phyloP scores from a whole-genome alignment of 345 rosid species.

The Hypericum perforatum region DNA sequence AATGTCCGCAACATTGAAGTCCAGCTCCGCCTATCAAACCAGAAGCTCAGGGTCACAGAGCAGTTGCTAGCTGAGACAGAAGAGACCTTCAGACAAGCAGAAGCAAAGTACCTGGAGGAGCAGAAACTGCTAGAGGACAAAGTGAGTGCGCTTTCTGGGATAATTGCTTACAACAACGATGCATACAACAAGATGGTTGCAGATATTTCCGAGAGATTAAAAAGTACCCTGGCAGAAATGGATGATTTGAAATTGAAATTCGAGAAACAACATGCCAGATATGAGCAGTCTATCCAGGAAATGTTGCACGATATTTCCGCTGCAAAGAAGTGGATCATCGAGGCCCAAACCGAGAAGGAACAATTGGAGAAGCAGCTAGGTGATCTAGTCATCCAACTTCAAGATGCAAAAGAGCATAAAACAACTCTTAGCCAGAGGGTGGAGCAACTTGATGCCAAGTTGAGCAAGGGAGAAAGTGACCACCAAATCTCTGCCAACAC shows the following conservation, averaged over 20 bases:
- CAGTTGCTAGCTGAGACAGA: constrained; percentile 70
- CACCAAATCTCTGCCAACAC: constrained; percentile 33
- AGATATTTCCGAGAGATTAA: constrained; percentile 32
- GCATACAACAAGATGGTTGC: constrained; percentile 37
- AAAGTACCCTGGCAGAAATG: constrained; percentile 25
- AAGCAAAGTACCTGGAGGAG: constrained; percentile 54
- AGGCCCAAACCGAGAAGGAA: constrained; percentile 30
- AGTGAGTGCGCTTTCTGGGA: constrained; percentile 23
- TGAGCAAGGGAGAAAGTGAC: constrained; percentile 39
- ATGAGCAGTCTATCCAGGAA: constrained; percentile 29
- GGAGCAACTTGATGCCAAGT: constrained; percentile 35
- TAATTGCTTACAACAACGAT: constrained; percentile 26
- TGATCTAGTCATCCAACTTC: constrained; percentile 25
- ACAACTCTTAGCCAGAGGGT: constrained; percentile 26
- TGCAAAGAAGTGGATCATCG: constrained; percentile 38
- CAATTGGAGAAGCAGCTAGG: constrained; percentile 25
- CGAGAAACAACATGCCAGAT: constrained; percentile 28
- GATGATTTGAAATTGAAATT: constrained; percentile 31
- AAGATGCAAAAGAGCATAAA: constrained; percentile 30
- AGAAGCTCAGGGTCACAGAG: constrained; percentile 83
- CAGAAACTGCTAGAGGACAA: constrained; percentile 50
- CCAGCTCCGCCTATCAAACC: constrained; percentile 79
- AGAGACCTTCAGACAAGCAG: constrained; percentile 48
- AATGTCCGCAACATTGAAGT: constrained; percentile 59
- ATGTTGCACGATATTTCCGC: constrained; percentile 30